phyloP scores from a whole-genome alignment of 305 asterid genomes.

The Fraxinus nigra region DNA sequence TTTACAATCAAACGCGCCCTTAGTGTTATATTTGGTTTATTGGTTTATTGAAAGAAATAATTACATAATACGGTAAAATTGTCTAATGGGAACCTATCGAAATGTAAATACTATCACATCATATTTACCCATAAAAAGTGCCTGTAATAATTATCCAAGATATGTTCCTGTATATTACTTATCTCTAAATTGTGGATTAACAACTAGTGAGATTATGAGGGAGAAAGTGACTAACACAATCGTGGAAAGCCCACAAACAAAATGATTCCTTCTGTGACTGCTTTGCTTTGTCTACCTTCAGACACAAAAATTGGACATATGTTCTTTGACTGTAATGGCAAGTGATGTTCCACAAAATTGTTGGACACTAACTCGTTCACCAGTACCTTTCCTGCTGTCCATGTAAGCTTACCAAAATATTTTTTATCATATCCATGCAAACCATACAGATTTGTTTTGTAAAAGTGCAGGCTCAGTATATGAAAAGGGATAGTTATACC shows the following conservation, averaged over 20 bases:
- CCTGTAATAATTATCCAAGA: neutral
- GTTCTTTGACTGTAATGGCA: neutral
- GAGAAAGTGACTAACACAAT: neutral
- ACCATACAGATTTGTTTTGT: neutral
- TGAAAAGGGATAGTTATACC: neutral
- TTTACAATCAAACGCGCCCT: too few species aligned
- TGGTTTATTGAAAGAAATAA: too few species aligned
- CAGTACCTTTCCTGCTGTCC: slow-evolving; percentile 12
- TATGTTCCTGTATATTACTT: neutral
- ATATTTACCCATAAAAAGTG: neutral
- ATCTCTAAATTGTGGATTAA: neutral
- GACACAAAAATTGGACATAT: slow-evolving; percentile 15
- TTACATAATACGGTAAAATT: neutral
- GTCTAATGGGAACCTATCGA: neutral
- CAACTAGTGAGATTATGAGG: neutral
- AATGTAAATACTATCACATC: neutral
- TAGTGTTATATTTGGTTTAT: too few species aligned
- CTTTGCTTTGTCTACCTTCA: neutral
- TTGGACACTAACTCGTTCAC: slow-evolving; percentile 24
- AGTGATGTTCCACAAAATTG: slow-evolving; percentile 15
- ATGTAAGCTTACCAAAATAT: slow-evolving; percentile 12
- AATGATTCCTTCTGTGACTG: neutral
- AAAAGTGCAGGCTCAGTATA: neutral
- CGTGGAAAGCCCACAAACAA: slow-evolving; percentile 23
- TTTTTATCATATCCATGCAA: slow-evolving; percentile 25